Evolutionary conservation across 2,329 filamentous ascomycete species (phyloP).

Genomic region (Penicillium expansum): DNA sequence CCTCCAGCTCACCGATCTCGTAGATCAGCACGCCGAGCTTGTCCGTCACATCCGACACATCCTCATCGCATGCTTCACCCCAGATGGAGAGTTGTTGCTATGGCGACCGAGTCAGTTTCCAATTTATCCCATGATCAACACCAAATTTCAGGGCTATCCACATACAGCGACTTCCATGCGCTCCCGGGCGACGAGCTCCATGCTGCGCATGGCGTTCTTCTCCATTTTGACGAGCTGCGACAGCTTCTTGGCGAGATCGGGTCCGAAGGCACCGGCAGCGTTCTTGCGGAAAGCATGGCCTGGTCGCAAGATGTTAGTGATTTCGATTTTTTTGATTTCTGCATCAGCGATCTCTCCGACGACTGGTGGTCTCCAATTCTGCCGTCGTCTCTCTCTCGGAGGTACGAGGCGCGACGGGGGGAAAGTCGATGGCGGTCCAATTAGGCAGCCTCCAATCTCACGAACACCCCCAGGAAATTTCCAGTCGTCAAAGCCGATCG

Average conservation of each 20-base stretch:
- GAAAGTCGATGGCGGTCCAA: slow-evolving; percentile 9
- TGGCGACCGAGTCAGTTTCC: slow-evolving; percentile 19
- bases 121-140: background rate
- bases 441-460: slow-evolving; percentile 6
- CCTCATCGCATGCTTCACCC: slow-evolving; percentile 93
- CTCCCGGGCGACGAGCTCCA: slow-evolving; percentile 92
- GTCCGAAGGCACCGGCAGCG: slow-evolving; percentile 56
- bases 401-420: background rate
- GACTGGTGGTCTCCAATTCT: background rate
- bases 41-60: slow-evolving; percentile 98
- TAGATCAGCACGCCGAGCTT: slow-evolving; percentile 97
- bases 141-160: slow-evolving; percentile 23
- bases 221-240: slow-evolving; percentile 99
- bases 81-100: slow-evolving; percentile 98
- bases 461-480: background rate
- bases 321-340: background rate
- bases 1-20: slow-evolving; percentile 96
- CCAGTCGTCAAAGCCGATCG: slow-evolving; percentile 4
- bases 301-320: slow-evolving; percentile 33
- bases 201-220: slow-evolving; percentile 99
- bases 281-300: slow-evolving; percentile 62
- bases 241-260: slow-evolving; percentile 95
- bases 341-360: background rate
- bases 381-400: background rate
- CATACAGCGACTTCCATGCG: slow-evolving; percentile 97